phyloP scores from a whole-genome alignment of 345 rosid species.

The Kandelia obovata region DNA sequence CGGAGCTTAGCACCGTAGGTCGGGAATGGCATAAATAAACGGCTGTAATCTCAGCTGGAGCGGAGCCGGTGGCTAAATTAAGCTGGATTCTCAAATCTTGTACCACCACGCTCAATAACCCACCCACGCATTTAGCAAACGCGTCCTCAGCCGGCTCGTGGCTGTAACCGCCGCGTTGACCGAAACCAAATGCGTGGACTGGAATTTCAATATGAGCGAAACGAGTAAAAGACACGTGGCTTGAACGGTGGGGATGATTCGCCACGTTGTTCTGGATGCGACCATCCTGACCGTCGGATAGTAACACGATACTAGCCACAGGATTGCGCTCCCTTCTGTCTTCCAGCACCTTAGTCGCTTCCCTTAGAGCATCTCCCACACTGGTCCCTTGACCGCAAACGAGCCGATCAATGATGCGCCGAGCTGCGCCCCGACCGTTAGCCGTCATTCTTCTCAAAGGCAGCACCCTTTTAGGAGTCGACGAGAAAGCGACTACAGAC shows the following conservation, averaged over 20 bases:
- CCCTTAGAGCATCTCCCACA: constrained; percentile 68
- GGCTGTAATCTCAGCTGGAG: constrained; percentile 25
- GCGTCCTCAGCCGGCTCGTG: constrained; percentile 50
- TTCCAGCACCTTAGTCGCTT: constrained; percentile 78
- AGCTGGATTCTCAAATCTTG: constrained; percentile 33
- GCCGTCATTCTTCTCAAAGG: constrained; percentile 33
- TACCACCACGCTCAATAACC: constrained; percentile 26
- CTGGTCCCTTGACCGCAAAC: constrained; percentile 53
- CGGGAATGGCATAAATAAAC: constrained; percentile 17
- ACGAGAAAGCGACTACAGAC: constrained; percentile 26
- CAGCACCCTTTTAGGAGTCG: constrained; percentile 16
- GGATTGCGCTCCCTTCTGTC: constrained; percentile 81
- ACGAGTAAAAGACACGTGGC: constrained; percentile 23
- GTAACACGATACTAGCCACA: constrained; percentile 49
- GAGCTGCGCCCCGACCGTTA: constrained; percentile 32
- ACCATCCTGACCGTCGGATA: constrained; percentile 58
- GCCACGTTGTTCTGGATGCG: constrained; percentile 25
- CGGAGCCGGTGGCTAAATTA: constrained; percentile 26
- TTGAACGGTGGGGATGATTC: constrained; percentile 9
- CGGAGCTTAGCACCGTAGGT: constrained; percentile 17
- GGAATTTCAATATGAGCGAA: constrained; percentile 33
- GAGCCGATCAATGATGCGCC: constrained; percentile 63
- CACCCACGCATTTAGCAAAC: constrained; percentile 49
- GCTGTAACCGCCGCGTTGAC: constrained; percentile 25
- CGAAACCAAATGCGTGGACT: constrained; percentile 27